phyloP scores from a whole-genome alignment of 192 early-diverging fungal genomes.

The Coemansia sp. region DNA sequence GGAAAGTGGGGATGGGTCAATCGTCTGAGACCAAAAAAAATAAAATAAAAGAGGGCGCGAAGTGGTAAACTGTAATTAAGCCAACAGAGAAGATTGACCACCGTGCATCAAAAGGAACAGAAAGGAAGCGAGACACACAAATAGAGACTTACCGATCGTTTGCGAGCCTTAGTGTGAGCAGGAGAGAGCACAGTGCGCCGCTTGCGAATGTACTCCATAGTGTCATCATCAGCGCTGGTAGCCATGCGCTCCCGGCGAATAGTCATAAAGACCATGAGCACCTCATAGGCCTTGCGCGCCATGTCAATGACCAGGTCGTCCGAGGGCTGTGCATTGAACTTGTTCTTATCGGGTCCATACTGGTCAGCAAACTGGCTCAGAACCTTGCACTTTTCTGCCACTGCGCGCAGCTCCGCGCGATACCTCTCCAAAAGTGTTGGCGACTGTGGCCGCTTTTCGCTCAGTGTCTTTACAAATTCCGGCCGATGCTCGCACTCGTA shows the following conservation, averaged over 20 bases:
- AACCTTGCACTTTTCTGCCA: slow-evolving; percentile 51
- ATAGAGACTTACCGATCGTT: slow-evolving; percentile 50
- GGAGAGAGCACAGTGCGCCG: slow-evolving; percentile 55
- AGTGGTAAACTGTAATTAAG: neutral
- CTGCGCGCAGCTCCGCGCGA: slow-evolving; percentile 41
- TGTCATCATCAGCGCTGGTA: slow-evolving; percentile 46
- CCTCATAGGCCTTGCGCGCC: slow-evolving; percentile 55
- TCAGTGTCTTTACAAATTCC: neutral
- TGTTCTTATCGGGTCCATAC: slow-evolving; percentile 51
- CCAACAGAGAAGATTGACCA: neutral
- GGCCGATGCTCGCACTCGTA: slow-evolving; percentile 4
- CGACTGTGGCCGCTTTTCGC: slow-evolving; percentile 12
- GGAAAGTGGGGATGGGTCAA: neutral
- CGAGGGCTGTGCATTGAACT: slow-evolving; percentile 54
- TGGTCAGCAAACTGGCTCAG: slow-evolving; percentile 52
- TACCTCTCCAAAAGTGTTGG: slow-evolving; percentile 45
- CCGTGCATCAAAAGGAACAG: neutral
- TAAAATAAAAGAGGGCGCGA: neutral
- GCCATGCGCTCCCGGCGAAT: slow-evolving; percentile 53
- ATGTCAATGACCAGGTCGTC: slow-evolving; percentile 55
- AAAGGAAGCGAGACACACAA: neutral
- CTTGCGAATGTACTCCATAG: slow-evolving; percentile 58
- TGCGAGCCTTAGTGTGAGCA: slow-evolving; percentile 40
- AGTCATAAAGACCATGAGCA: slow-evolving; percentile 54
- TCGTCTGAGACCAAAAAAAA: slow-evolving; percentile 3